A percentile compares a stretch with the other conserved stretches of the same genome.
Conservation (phyloP, 768 basidiomycete genomes). For the Russula foetens region DNA sequence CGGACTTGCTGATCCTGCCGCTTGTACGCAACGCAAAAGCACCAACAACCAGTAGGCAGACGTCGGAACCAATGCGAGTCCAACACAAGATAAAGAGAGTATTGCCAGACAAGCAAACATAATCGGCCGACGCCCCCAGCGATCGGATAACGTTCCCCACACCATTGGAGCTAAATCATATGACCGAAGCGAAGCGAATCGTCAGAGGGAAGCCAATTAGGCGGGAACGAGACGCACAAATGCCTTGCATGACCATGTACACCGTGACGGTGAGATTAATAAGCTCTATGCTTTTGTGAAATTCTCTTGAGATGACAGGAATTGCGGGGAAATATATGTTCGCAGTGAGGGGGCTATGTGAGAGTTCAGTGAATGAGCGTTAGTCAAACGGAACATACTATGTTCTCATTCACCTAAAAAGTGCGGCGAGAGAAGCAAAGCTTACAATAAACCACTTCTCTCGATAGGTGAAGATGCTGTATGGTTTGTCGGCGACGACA, state of each 20-base stretch:
- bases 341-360: slow-evolving; percentile 57
- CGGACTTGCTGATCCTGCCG: slow-evolving; percentile 71
- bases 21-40: slow-evolving; percentile 73
- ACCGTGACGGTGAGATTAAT: slow-evolving; percentile 78
- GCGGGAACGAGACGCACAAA: slow-evolving; percentile 37
- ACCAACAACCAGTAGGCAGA: slow-evolving; percentile 71
- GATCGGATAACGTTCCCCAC: slow-evolving; percentile 67
- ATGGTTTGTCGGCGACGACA: slow-evolving; percentile 26
- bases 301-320: slow-evolving; percentile 52
- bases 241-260: slow-evolving; percentile 62
- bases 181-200: background rate
- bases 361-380: background rate
- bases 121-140: slow-evolving; percentile 53
- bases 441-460: slow-evolving; percentile 68
- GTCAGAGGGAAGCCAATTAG: background rate
- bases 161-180: slow-evolving; percentile 34
- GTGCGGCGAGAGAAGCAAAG: slow-evolving; percentile 45
- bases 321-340: slow-evolving; percentile 80
- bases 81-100: slow-evolving; percentile 57
- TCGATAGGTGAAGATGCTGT: slow-evolving; percentile 41
- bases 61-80: slow-evolving; percentile 47
- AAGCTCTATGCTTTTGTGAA: slow-evolving; percentile 57
- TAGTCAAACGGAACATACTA: background rate
- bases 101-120: slow-evolving; percentile 56
- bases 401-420: slow-evolving; percentile 45